Percentiles rank a stretch among this genome's conserved stretches.
phyloP scores from a whole-genome alignment of 1,139 yeast species.

The Geotrichum fermentans region DNA sequence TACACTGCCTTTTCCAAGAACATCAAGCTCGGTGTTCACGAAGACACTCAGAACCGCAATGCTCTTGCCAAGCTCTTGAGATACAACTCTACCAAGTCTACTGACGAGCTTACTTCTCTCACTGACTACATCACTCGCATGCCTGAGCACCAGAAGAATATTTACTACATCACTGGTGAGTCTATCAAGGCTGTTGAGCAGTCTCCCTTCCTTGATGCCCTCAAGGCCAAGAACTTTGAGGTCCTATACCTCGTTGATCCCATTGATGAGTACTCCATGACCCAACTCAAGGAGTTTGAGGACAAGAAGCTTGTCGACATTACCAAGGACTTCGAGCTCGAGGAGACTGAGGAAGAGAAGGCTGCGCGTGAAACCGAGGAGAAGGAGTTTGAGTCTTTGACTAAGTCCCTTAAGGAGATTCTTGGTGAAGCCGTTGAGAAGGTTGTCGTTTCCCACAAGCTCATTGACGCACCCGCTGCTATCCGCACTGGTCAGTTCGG shows the following conservation, averaged over 20 bases:
- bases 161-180: constrained; percentile 99
- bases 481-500: constrained; percentile 99
- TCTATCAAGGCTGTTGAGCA: constrained; percentile 95
- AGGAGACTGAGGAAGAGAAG: constrained; percentile 98
- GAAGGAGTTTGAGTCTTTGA: constrained; percentile 86
- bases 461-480: constrained; percentile 99
- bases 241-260: constrained; percentile 97
- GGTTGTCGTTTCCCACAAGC: constrained; percentile 96
- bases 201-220: constrained; percentile 98
- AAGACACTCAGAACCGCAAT: constrained; percentile 95
- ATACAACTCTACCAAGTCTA: constrained; percentile 93
- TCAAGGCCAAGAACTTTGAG: constrained; percentile 97
- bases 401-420: constrained; percentile 93
- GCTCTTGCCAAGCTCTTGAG: constrained; percentile 95
- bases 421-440: constrained; percentile 98
- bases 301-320: constrained; percentile 98
- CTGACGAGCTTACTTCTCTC: constrained; percentile 85
- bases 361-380: constrained; percentile 85
- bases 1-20: constrained; percentile 98
- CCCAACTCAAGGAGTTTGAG: constrained; percentile 98
- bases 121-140: constrained; percentile 97
- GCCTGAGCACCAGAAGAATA: constrained; percentile 99
- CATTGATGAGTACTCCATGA: constrained; percentile 98
- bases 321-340: constrained; percentile 98
- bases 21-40: constrained; percentile 98